Evolutionary conservation across 352 stramenopile species (phyloP), one percentile per base, ranked within the genome.

Genomic region (Phytophthora foliorum): DNA sequence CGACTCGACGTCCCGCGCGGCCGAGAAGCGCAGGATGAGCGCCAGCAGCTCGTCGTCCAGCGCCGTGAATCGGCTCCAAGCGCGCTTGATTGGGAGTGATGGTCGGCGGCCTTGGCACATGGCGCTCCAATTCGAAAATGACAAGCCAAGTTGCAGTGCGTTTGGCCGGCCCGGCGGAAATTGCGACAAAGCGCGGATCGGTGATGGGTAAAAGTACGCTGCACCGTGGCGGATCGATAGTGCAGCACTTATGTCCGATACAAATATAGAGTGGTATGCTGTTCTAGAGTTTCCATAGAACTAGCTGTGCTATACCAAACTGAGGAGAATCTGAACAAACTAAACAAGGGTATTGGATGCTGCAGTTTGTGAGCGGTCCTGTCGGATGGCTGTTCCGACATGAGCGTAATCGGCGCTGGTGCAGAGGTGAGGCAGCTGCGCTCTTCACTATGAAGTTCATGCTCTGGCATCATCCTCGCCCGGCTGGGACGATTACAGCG

Each of bases 1-100:
- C n/a, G n/a, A n/a, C 52, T 93, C 86, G 7, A 93, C 56, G 46
- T 92, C 86, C 16, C 81, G 67, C 17, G 83, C 62, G 19, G 57
- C 29, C 36, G 74, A 52, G 63, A 77, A 88, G 29, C 57, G 27
- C 24, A 89, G 46, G 10, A 92, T 64, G 13, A 67, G 69, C 46
- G 64, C 73, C 24, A 93, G 66, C 32, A 92, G 41, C 21, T 73
- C 82, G 56, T 91, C 83, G 48, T 86, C 69, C 52, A 93, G 69
- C 25, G 61, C 58, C n/a, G 66, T 62, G 46, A 81, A 42, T 14
- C 70, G 60, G 34, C 65, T 59, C 32, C 9, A 3, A 17, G 58
- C 27, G 11, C 53, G 63, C 48, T 77, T 77, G 29, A 42, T 22
- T 11, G 25, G 32, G 25, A 44, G 44, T 39, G 55, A 63, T 52